Evolutionary conservation across 2,329 filamentous ascomycete genomes (phyloP), one percentile per base, ranked within the genome.

Genomic region (Ceratocystis albifundus): DNA sequence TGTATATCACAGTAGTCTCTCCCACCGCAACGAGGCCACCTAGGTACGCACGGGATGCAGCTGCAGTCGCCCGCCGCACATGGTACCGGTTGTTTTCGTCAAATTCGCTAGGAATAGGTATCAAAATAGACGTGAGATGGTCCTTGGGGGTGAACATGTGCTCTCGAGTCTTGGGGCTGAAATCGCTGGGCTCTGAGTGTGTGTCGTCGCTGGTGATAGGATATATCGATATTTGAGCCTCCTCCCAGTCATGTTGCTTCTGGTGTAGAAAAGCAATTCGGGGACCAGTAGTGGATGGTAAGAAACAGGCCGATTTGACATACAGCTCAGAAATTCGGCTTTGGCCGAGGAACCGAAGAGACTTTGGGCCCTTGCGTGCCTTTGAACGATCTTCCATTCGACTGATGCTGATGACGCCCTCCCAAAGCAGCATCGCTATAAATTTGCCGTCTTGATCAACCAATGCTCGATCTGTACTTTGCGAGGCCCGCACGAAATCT

Each of bases 1-100:
- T 86, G 74, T 97, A 97, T 7, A 87, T 84, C 67, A 99, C 82
- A 1, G 86, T 85, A 0, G 89, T 95, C 76, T 92, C 89, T 22
- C 89, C 88, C 6, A 93, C 80, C 1, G 92, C 83, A 53, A 94
- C 79, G 3, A 92, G 75, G 4, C 89, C 89, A 15, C 88, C 88
- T 59, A 84, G 71, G 68, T 85, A 81, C n/a, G 84, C 80, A 66
- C 80, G 81, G 3, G 80, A 76, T 10, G 77, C 75, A 7, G 41
- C 28, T 12, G 61, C 41, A 30, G 79, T 77, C 30, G 77, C 78
- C 68, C 85, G 82, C 68, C 83, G 80, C 36, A 82, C 79, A 70
- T 84, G 80, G 72, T 87, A 84, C 65, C 84, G 78, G 72, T 85
- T 86, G 63, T 81, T 78, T 59, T 82, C 79, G 46, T 81, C 79